Evolutionary conservation across 2,329 filamentous ascomycete species (phyloP).

Genomic region (Emericellopsis atlantica): DNA sequence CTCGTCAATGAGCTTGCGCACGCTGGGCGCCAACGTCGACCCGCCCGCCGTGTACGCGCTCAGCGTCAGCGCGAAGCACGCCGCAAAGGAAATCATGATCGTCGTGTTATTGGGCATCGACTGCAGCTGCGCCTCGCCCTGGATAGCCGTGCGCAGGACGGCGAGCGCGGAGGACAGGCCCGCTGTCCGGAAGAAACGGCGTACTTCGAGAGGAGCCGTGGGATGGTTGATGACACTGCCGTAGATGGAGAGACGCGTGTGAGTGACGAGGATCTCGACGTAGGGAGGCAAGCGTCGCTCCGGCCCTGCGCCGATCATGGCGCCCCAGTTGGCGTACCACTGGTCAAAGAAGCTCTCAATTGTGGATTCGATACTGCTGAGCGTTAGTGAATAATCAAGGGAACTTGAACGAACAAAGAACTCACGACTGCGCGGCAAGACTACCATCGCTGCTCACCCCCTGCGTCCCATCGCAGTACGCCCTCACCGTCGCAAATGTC

Average conservation of each 20-base stretch:
- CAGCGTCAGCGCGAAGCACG: slow-evolving; percentile 54
- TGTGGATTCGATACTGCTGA: slow-evolving; percentile 35
- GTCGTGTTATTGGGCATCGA: slow-evolving; percentile 72
- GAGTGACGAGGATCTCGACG: slow-evolving; percentile 61
- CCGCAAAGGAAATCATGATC: slow-evolving; percentile 68
- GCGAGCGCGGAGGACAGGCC: slow-evolving; percentile 62
- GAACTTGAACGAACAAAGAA: accelerated
- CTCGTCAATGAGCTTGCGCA: slow-evolving; percentile 53
- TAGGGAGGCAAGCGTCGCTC: slow-evolving; percentile 53
- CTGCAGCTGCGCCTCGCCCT: slow-evolving; percentile 55
- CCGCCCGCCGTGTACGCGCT: slow-evolving; percentile 45
- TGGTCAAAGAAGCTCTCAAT: slow-evolving; percentile 54
- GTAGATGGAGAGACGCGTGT: slow-evolving; percentile 64
- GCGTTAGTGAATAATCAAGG: slow-evolving; percentile 7
- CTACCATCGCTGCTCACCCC: slow-evolving; percentile 34
- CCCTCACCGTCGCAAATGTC: slow-evolving; percentile 43
- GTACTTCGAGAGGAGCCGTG: slow-evolving; percentile 56
- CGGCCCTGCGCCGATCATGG: slow-evolving; percentile 39
- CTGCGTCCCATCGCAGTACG: slow-evolving; percentile 45
- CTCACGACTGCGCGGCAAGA: slow-evolving; percentile 38
- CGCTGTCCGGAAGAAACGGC: slow-evolving; percentile 60
- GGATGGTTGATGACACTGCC: slow-evolving; percentile 64
- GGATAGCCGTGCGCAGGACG: slow-evolving; percentile 60
- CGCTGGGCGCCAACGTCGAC: slow-evolving; percentile 48
- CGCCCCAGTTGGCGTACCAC: slow-evolving; percentile 52